Base-by-base conservation (phyloP, 2,329 filamentous ascomycete genomes). In the Colletotrichum limetticola region DNA sequence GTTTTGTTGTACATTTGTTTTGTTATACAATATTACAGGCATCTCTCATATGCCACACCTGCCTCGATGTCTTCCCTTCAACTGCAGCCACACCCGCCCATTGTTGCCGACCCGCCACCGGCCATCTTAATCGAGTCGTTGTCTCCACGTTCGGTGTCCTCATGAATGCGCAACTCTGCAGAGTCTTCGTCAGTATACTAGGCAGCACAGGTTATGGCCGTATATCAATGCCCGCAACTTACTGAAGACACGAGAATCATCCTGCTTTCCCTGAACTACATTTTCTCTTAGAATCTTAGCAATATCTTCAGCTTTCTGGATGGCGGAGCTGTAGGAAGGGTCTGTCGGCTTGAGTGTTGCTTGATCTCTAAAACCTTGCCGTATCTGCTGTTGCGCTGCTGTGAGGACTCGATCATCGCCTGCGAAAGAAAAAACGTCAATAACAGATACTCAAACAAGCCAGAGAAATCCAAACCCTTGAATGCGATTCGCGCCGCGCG, bases 141-240 rank as follows among this genome's bases (percentile, higher is more conserved):
- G 83, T 98, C 94, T 66, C 97, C 95, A 76, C 94, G 89, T 83
- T 99, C 96, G 35, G 93, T 99, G 76, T 97, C 86, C 74, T 97
- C 90, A 82, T 98, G 97, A 83, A 99, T 98, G 64, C 92, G 89
- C 70, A 98, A 85, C 80, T 93, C 95, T 98, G 77, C 42, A 52
- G 26, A 3, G 12, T 19, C 12, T 30, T 26, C 14, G 26, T 74
- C 32, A 74, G 56, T 30, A 67, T 11, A 12, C 4, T 35, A 46
- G 9, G 5, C 19, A 28, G 37, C n/a, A 42, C 12, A 16, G 24
- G 30, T n/a, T 58, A n/a, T 8, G 19, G 19, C 42, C 8, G 42
- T 49, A 49, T 16, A 42, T 42, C 37, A 7, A 19, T 19, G 37
- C 37, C 16, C 3, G 28, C 28, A 22, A 86, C 91, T 71, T 85